Percentiles rank a stretch among this genome's conserved stretches.
Evolutionary conservation across 2,329 filamentous ascomycete species (phyloP).

Genomic region (Cordyceps cateniannulata): DNA sequence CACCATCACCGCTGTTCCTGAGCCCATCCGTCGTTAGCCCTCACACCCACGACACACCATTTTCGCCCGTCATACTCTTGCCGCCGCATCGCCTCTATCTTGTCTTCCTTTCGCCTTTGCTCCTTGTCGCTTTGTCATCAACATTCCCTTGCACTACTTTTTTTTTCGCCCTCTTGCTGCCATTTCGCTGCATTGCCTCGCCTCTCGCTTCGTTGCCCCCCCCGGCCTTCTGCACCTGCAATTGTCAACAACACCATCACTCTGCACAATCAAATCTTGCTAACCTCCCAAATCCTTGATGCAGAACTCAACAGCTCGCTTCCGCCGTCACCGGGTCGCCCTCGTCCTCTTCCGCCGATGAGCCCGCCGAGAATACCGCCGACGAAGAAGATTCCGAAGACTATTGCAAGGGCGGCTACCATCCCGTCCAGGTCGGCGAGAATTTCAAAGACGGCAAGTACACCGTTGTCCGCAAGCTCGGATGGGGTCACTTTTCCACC

Average conservation of each 20-base stretch:
- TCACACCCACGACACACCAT: not conserved
- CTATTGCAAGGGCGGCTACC: slow-evolving; percentile 98
- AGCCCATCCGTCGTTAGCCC: not conserved
- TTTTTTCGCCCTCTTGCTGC: not conserved
- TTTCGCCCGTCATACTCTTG: not conserved
- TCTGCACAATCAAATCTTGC: slow-evolving; percentile 15
- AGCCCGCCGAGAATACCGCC: slow-evolving; percentile 82
- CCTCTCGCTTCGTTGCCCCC: too few species aligned
- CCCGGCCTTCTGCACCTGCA: not conserved
- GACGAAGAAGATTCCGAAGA: slow-evolving; percentile 99
- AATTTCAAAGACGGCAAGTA: slow-evolving; percentile 98
- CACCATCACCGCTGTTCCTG: slow-evolving; percentile 3
- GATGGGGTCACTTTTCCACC: slow-evolving; percentile 99
- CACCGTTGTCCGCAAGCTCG: slow-evolving; percentile 90
- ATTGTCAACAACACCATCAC: not conserved
- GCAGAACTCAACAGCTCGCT: slow-evolving; percentile 49
- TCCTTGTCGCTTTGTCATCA: not conserved
- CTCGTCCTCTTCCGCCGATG: slow-evolving; percentile 73
- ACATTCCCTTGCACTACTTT: not conserved
- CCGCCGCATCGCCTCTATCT: not conserved
- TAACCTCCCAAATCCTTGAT: slow-evolving; percentile 13
- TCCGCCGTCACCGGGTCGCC: slow-evolving; percentile 64
- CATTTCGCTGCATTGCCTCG: not conserved
- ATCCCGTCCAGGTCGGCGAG: slow-evolving; percentile 90
- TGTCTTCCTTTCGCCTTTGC: not conserved